Evolutionary conservation across 441 rosid genomes (phyloP).

Genomic region (Populus hybrid): DNA sequence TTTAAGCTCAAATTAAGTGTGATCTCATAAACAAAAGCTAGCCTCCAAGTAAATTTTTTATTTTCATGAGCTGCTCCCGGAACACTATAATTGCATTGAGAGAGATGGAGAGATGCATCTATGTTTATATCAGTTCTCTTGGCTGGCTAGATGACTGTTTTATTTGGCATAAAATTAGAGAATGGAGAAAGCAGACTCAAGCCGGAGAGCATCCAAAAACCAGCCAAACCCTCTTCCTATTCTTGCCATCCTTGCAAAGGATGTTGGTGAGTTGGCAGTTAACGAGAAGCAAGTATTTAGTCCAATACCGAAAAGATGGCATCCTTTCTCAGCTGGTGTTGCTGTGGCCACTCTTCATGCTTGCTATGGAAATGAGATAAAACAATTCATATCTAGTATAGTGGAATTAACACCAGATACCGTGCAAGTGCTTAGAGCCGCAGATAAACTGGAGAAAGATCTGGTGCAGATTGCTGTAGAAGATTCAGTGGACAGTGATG

Average conservation of each 20-base stretch:
- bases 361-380: slow-evolving; percentile 91
- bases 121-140: background rate
- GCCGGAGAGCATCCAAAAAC: slow-evolving; percentile 84
- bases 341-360: slow-evolving; percentile 98
- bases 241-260: slow-evolving; percentile 94
- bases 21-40: background rate
- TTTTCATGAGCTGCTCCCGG: background rate
- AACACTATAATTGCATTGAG: background rate
- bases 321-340: slow-evolving; percentile 95
- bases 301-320: slow-evolving; percentile 94
- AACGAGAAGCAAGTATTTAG: slow-evolving; percentile 78
- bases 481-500: slow-evolving; percentile 96
- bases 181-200: slow-evolving; percentile 98
- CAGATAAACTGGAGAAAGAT: slow-evolving; percentile 97
- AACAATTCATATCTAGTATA: slow-evolving; percentile 77
- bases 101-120: background rate
- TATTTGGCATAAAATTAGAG: slow-evolving; percentile 41
- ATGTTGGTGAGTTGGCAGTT: slow-evolving; percentile 89
- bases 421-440: slow-evolving; percentile 86
- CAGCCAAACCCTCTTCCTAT: slow-evolving; percentile 83
- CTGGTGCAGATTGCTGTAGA: slow-evolving; percentile 98
- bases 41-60: background rate
- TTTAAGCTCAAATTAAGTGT: background rate
- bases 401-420: slow-evolving; percentile 84
- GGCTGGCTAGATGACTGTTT: slow-evolving; percentile 15